phyloP scores from a whole-genome alignment of 305 asterid species.

The Fraxinus sp. region DNA sequence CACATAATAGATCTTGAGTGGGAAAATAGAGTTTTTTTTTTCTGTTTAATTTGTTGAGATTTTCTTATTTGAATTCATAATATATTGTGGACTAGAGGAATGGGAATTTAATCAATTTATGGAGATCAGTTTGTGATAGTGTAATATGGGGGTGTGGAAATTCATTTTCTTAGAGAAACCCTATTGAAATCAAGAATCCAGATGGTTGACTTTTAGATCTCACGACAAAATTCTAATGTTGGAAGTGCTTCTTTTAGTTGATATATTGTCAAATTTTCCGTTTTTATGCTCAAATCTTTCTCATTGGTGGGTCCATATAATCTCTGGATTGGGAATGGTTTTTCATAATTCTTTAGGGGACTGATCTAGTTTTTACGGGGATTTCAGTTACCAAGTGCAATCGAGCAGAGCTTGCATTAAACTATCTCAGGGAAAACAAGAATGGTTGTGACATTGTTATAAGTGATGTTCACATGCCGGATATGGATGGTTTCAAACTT shows the following conservation, averaged over 20 bases:
- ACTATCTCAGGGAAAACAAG: constrained; percentile 58
- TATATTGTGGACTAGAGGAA: constrained; percentile 9
- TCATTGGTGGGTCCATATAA: neutral
- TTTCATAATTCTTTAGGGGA: neutral
- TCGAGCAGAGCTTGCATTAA: constrained; percentile 72
- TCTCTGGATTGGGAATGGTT: neutral
- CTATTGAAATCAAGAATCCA: neutral
- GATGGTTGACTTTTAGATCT: constrained; percentile 32
- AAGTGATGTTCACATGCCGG: constrained; percentile 94
- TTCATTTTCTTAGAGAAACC: constrained; percentile 7
- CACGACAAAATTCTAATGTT: constrained; percentile 8
- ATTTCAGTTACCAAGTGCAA: constrained; percentile 67
- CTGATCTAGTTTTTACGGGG: neutral
- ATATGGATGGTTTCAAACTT: constrained; percentile 87
- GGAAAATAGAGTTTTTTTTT: neutral
- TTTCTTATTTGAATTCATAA: constrained; percentile 5
- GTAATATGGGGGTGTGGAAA: neutral
- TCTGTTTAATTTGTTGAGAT: neutral
- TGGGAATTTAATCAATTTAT: neutral
- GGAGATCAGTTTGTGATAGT: constrained; percentile 8
- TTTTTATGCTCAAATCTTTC: constrained; percentile 7
- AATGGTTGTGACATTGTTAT: constrained; percentile 77
- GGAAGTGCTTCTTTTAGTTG: neutral
- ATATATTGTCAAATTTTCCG: neutral
- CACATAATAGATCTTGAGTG: constrained; percentile 19